phyloP scores from a whole-genome alignment of 306 rosid genomes.

The Malus asiatica region DNA sequence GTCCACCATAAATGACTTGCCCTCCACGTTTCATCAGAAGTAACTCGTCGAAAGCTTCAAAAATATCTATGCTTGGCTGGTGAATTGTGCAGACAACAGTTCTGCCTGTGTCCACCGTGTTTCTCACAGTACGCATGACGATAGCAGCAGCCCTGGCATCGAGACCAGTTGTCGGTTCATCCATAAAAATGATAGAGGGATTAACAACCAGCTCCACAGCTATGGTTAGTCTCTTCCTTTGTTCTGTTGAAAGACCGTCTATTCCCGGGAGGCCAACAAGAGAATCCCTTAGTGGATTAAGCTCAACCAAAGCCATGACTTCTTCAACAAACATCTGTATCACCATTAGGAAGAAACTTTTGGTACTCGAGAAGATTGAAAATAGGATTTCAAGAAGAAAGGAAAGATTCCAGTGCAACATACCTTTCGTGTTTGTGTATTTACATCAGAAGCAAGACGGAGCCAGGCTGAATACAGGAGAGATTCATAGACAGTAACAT shows the following conservation, averaged over 20 bases:
- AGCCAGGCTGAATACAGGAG: slow-evolving; percentile 58
- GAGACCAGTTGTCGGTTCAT: slow-evolving; percentile 48
- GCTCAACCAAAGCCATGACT: slow-evolving; percentile 40
- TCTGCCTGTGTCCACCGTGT: slow-evolving; percentile 46
- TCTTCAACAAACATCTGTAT: slow-evolving; percentile 40
- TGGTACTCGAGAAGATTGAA: background rate
- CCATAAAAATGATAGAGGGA: slow-evolving; percentile 50
- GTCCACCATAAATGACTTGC: slow-evolving; percentile 36
- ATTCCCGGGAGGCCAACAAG: slow-evolving; percentile 41
- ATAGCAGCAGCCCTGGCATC: slow-evolving; percentile 53
- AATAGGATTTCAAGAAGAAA: background rate
- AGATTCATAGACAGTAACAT: slow-evolving; percentile 62
- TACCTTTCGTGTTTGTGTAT: slow-evolving; percentile 39
- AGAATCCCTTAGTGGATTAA: slow-evolving; percentile 30
- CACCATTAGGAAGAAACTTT: background rate
- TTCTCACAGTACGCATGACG: slow-evolving; percentile 45
- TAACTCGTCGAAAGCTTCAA: slow-evolving; percentile 44
- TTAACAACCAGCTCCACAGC: slow-evolving; percentile 45
- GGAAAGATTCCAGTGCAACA: background rate
- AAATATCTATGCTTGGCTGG: slow-evolving; percentile 46
- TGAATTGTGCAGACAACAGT: slow-evolving; percentile 48
- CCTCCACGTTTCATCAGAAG: slow-evolving; percentile 40
- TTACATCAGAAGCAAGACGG: slow-evolving; percentile 40
- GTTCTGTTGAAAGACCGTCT: slow-evolving; percentile 46
- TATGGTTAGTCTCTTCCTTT: slow-evolving; percentile 41